phyloP scores from a whole-genome alignment of 495 filamentous ascomycete species.

The Xylaria castorea region DNA sequence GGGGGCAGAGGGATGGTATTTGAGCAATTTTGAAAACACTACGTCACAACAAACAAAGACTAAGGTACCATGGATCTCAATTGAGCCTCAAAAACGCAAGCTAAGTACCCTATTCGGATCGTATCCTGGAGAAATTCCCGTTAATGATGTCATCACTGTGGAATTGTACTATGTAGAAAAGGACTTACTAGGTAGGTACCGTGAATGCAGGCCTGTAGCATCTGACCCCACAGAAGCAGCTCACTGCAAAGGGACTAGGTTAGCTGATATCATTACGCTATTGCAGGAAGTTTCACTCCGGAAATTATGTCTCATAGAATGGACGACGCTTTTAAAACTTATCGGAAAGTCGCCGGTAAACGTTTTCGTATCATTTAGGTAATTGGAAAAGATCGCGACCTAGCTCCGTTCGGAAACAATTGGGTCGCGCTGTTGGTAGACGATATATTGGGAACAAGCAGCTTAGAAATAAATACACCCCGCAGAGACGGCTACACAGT shows the following conservation, averaged over 20 bases:
- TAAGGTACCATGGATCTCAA: not conserved
- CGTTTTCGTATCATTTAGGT: not conserved
- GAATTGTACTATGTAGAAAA: conserved; percentile 1
- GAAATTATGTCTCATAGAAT: not conserved
- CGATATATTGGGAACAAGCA: not conserved
- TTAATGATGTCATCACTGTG: conserved; percentile 15
- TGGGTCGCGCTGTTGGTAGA: not conserved
- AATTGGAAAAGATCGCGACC: not conserved
- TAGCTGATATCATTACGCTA: not conserved
- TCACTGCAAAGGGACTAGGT: not conserved
- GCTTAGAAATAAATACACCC: not conserved
- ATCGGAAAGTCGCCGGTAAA: not conserved
- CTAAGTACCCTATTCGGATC: not conserved
- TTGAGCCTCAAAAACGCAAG: not conserved
- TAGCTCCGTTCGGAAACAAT: not conserved
- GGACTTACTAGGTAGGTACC: too few relatives aligned
- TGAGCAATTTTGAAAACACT: conserved; percentile 10
- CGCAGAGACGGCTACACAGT: not conserved
- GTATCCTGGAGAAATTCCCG: not conserved
- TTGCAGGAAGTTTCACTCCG: not conserved
- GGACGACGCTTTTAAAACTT: not conserved
- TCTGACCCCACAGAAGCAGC: not conserved
- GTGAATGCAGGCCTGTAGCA: not conserved
- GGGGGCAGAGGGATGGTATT: not conserved
- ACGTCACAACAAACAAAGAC: conserved; percentile 24